Percentiles rank a stretch among this genome's conserved stretches.
These are phyloP conservation scores for Allium cepa DNA, from an alignment of 106 monocot genomes.

Conservation along the genomic window DNA sequence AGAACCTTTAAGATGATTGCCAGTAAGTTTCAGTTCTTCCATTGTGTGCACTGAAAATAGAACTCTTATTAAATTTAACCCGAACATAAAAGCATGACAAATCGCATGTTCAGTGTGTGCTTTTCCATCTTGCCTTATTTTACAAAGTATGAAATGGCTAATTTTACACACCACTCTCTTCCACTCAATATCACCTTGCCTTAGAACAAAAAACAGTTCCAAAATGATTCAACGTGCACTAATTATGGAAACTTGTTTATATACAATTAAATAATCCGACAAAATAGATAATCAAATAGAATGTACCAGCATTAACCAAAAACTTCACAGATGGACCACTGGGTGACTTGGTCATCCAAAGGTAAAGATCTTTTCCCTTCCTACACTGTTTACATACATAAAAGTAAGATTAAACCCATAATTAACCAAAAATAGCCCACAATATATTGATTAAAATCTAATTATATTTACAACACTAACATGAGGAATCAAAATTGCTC, in stretches of 20 bases:
- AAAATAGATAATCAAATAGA: neutral
- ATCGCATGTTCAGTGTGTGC: neutral
- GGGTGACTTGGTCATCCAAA: constrained; percentile 90
- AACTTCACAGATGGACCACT: constrained; percentile 90
- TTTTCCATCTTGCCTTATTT: neutral
- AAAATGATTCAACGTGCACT: too few species aligned
- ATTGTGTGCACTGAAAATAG: constrained; percentile 77
- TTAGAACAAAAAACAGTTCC: too few species aligned
- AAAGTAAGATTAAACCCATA: constrained; percentile 4
- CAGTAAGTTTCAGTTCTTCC: constrained; percentile 98
- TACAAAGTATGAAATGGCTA: too few species aligned
- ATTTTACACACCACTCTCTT: too few species aligned
- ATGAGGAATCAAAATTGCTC: neutral
- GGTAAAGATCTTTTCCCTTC: constrained; percentile 87
- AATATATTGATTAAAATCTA: neutral
- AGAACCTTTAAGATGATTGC: constrained; percentile 93
- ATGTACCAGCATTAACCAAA: constrained; percentile 81
- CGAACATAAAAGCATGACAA: neutral
- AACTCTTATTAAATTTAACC: neutral
- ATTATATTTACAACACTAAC: neutral
- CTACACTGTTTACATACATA: constrained; percentile 51
- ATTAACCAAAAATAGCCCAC: too few species aligned
- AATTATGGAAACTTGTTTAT: too few species aligned
- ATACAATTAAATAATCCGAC: neutral
- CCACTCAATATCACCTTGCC: too few species aligned